Percentiles rank a stretch among this genome's conserved stretches.
These are phyloP conservation scores for Amanita exitialis DNA, from an alignment of 768 basidiomycete species.

Conservation along the genomic window DNA sequence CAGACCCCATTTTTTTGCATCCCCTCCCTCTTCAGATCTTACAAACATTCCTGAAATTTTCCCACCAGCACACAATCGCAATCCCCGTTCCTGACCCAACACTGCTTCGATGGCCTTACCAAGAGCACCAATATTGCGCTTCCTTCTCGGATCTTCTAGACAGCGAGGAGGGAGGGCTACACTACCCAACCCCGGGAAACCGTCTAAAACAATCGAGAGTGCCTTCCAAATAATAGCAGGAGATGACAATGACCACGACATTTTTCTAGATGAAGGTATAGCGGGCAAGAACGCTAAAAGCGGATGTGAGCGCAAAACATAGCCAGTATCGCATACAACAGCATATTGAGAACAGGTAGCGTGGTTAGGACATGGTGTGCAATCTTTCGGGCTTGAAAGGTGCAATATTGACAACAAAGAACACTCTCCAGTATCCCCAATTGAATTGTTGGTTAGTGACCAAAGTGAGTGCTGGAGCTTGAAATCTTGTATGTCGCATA, in stretches of 20 bases:
- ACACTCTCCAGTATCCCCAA: conserved; percentile 31
- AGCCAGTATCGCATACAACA: conserved; percentile 61
- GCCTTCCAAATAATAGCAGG: conserved; percentile 35
- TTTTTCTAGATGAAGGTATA: conserved; percentile 20
- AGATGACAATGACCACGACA: conserved; percentile 30
- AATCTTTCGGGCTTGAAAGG: conserved; percentile 47
- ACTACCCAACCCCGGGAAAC: conserved; percentile 68
- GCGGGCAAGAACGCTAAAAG: conserved; percentile 42
- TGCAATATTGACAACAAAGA: conserved; percentile 46
- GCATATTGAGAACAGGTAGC: conserved; percentile 47
- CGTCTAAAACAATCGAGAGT: conserved; percentile 43
- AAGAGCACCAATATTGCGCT: conserved; percentile 60
- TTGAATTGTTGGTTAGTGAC: not conserved
- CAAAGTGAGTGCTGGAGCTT: conserved; percentile 14
- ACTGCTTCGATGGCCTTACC: conserved; percentile 63
- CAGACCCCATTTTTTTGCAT: conserved; percentile 72
- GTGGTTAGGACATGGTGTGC: conserved; percentile 67
- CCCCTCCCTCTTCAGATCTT: conserved; percentile 45
- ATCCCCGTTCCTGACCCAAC: conserved; percentile 55
- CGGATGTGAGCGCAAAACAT: conserved; percentile 53
- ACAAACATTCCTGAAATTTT: conserved; percentile 16
- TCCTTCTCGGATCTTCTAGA: conserved; percentile 68
- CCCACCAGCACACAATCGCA: conserved; percentile 52
- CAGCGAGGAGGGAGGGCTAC: conserved; percentile 71
- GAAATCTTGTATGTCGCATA: conserved; percentile 48